A percentile compares a stretch with the other conserved stretches of the same genome.
phyloP scores from a whole-genome alignment of 257 asterid genomes.

The Rubia yunnanensis region DNA sequence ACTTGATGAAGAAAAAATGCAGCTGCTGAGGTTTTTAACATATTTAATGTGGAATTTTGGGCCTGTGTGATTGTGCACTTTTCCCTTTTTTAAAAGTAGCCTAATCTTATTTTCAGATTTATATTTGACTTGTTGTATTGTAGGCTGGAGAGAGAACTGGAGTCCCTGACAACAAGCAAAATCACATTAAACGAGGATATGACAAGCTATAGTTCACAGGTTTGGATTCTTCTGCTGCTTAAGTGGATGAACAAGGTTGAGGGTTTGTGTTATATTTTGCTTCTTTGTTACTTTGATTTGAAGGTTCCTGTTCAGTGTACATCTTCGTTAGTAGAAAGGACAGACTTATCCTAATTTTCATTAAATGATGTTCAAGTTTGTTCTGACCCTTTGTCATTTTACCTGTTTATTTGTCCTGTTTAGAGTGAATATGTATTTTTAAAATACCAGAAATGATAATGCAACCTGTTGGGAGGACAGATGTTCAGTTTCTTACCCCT shows the following conservation, averaged over 20 bases:
- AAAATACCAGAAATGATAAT: background rate
- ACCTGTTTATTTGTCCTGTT: background rate
- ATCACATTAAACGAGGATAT: slow-evolving; percentile 36
- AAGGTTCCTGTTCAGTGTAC: background rate
- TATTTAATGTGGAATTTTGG: slow-evolving; percentile 7
- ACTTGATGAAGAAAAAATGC: slow-evolving; percentile 35
- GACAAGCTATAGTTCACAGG: slow-evolving; percentile 37
- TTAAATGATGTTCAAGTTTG: background rate
- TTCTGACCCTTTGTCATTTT: background rate
- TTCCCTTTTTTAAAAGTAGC: background rate
- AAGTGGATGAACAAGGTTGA: background rate
- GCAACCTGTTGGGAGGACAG: background rate
- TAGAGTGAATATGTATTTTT: background rate
- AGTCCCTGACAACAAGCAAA: slow-evolving; percentile 27
- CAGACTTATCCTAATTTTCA: background rate
- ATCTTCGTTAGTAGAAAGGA: background rate
- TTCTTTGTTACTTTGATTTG: background rate
- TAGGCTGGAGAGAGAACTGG: slow-evolving; percentile 69
- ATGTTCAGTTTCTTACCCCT: background rate
- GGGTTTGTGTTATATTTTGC: background rate
- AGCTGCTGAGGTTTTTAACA: slow-evolving; percentile 41
- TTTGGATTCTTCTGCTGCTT: slow-evolving; percentile 13
- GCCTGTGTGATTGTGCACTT: background rate
- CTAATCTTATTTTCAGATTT: background rate
- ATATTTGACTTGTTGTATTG: slow-evolving; percentile 19